These are phyloP conservation scores for Candida odintsovae DNA, from an alignment of 805 yeast genomes.

Conservation along the genomic window DNA sequence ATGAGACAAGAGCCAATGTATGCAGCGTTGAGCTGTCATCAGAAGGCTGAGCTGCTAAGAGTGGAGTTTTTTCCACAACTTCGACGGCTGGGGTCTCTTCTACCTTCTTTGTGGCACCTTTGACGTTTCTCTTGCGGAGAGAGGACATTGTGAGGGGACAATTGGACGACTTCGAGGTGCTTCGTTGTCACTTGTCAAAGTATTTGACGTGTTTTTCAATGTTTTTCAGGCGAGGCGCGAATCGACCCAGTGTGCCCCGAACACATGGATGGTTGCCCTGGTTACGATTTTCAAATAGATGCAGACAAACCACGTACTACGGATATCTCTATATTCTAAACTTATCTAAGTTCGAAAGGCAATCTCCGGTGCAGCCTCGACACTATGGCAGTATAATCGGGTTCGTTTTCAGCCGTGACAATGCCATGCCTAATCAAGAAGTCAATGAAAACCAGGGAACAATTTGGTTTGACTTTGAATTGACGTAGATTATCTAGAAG, in stretches of 20 bases:
- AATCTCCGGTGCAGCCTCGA: constrained; percentile 59
- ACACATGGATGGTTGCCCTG: neutral
- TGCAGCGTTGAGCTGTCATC: constrained; percentile 15
- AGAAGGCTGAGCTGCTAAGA: neutral
- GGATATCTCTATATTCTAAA: neutral
- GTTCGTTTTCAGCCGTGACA: constrained; percentile 60
- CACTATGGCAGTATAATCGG: constrained; percentile 55
- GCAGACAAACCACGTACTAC: no score
- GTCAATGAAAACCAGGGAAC: constrained; percentile 74
- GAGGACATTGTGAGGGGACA: neutral
- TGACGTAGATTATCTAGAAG: constrained; percentile 41
- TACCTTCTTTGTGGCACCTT: constrained; percentile 2
- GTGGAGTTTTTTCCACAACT: neutral
- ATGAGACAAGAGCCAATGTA: constrained; percentile 42
- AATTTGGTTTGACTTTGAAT: constrained; percentile 83
- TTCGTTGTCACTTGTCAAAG: neutral
- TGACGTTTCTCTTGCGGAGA: constrained; percentile 8
- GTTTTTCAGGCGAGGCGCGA: no score
- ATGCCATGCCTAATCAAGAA: constrained; percentile 83
- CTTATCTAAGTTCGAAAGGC: constrained; percentile 54
- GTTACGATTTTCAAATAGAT: neutral
- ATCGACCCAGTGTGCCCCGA: neutral
- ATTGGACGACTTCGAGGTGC: neutral
- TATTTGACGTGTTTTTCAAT: no score
- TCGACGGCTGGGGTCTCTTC: neutral